Percentiles rank a stretch among this genome's conserved stretches.
These are phyloP conservation scores for Picea engelmannii DNA, from an alignment of 83 land plant genomes.

Conservation along the genomic window DNA sequence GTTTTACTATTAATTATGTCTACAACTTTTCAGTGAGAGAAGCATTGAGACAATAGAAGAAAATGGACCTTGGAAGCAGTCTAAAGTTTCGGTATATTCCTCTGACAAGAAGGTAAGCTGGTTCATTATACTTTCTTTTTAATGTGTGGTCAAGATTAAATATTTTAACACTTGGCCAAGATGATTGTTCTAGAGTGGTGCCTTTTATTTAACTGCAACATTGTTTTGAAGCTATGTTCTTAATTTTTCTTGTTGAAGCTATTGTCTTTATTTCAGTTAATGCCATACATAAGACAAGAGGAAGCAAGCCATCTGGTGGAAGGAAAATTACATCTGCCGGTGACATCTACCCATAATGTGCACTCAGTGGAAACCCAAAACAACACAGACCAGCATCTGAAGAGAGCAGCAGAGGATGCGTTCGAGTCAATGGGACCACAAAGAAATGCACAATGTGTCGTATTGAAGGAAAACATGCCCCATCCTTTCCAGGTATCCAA, in stretches of 20 bases:
- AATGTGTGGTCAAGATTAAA: neutral
- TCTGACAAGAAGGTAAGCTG: neutral
- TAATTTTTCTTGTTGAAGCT: neutral
- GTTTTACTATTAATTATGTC: neutral
- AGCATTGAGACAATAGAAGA: constrained; percentile 3
- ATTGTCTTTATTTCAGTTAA: neutral
- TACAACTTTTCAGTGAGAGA: constrained; percentile 7
- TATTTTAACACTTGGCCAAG: neutral
- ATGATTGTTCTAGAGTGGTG: neutral
- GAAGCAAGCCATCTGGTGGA: neutral
- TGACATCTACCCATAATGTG: neutral
- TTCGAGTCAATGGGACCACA: neutral
- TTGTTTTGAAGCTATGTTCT: neutral
- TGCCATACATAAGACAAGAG: neutral
- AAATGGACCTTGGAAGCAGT: neutral
- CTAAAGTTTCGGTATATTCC: neutral
- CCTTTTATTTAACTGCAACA: neutral
- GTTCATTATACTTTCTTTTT: neutral
- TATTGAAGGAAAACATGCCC: constrained; percentile 15
- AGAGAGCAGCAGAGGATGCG: neutral
- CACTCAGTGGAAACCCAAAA: constrained; percentile 1
- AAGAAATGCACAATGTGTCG: neutral
- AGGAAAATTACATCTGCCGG: neutral
- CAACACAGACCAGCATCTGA: neutral
- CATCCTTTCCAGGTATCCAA: neutral